These are phyloP conservation scores for Clathrus columnatus DNA, from an alignment of 768 basidiomycete genomes.

Conservation along the genomic window DNA sequence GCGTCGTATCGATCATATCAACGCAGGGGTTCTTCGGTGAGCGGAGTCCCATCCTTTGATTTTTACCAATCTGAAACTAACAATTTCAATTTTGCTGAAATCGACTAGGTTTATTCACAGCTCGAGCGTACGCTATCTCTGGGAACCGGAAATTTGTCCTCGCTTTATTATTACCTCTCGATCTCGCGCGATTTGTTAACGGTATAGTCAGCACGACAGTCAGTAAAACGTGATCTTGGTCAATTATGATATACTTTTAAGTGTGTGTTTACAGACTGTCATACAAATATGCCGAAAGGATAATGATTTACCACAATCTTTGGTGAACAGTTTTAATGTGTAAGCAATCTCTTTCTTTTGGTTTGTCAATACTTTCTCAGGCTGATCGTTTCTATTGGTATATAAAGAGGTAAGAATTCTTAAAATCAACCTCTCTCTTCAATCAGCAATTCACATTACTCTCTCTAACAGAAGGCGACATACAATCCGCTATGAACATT, in stretches of 20 bases:
- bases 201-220: neutral
- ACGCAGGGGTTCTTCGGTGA: neutral
- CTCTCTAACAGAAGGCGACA: neutral
- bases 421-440: neutral
- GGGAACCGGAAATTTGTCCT: neutral
- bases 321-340: neutral
- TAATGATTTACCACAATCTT: neutral
- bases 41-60: neutral
- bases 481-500: neutral
- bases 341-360: neutral
- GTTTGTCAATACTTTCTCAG: neutral
- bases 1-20: neutral
- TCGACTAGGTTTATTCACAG: neutral
- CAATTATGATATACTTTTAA: neutral
- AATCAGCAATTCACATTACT: too few species aligned
- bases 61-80: neutral
- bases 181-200: neutral
- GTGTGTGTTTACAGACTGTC: neutral
- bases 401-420: neutral
- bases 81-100: neutral
- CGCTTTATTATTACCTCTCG: neutral
- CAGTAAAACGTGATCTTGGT: neutral
- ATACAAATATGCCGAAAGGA: neutral
- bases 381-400: neutral
- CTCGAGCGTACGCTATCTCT: neutral